Evolutionary conservation across 371 early-diverging fungal species (phyloP), one percentile per base, ranked within the genome.

Genomic region (Basidiobolus meristosporus): DNA sequence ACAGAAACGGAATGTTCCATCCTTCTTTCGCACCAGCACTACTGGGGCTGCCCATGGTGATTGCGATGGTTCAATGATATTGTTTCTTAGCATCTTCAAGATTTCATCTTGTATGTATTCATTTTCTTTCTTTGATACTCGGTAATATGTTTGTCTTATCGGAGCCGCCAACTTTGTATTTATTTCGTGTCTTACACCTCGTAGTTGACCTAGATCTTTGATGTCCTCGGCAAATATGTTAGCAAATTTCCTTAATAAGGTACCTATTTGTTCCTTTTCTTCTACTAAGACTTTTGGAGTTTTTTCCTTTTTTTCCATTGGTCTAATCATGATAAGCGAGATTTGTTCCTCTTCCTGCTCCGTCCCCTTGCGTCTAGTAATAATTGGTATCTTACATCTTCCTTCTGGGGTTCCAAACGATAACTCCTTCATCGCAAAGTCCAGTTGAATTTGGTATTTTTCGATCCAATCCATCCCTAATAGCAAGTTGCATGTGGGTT

Each of bases 31-130:
- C 0, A 54, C 55, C 0, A 62, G 11, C 0, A 56, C 41, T 0
- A 58, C 50, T 0, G 56, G 65, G 2, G 53, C 51, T 0, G 51
- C 16, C 53, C 58, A 57, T 1, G 52, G 54, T 3, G 50, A 46
- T 1, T 28, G 19, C 17, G 42, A 39, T 16, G 50, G 46, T 0
- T 38, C 9, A 15, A 55, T 46, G 9, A 57, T 44, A 12, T 46
- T 51, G 33, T 51, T 37, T 4, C 44, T 39, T 0, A 56, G 39
- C 48, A 57, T 53, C 0, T 37, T 42, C 3, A 49, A 38, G 7
- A 56, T 21, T 12, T 50, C 33, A 12, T 36, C 22, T 9, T 42
- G 28, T 11, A 56, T 39, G 1, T 41, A 17, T 15, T 38, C 18
- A 14, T 38, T 16, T 42, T 54, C 43, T 5, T 14, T 15, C 0